A percentile compares a stretch with the other conserved stretches of the same genome.
Evolutionary conservation across 2,329 filamentous ascomycete species (phyloP).

Genomic region (Coniochaeta sp.): DNA sequence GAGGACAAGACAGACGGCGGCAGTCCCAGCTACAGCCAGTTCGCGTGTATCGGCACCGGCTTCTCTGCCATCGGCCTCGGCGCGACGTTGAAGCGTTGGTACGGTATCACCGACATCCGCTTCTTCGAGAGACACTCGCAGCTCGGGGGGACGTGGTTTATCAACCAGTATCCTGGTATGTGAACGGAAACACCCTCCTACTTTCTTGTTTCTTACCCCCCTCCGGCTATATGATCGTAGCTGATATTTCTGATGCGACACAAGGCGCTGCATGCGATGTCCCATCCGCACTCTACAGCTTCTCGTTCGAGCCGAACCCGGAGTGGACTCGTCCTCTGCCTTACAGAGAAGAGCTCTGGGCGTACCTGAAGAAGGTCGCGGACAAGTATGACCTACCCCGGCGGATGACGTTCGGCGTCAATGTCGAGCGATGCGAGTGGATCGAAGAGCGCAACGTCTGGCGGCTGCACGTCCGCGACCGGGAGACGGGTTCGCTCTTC

Average conservation of each 20-base stretch:
- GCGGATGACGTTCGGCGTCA: constrained; percentile 29
- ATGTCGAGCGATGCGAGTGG: constrained; percentile 31
- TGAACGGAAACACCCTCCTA: background rate
- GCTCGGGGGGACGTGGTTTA: constrained; percentile 58
- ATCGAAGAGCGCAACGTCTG: constrained; percentile 24
- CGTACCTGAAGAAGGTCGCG: constrained; percentile 48
- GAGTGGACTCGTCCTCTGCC: constrained; percentile 54
- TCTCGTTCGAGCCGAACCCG: constrained; percentile 52
- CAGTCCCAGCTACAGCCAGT: constrained; percentile 23
- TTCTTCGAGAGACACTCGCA: constrained; percentile 52
- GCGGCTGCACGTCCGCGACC: constrained; percentile 21
- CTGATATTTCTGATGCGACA: background rate
- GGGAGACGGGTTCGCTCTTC: constrained; percentile 13
- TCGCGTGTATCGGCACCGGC: constrained; percentile 49
- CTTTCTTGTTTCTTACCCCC: background rate
- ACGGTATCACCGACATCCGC: constrained; percentile 50
- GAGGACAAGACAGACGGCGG: background rate
- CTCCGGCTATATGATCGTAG: no score
- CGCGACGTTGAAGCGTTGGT: constrained; percentile 47
- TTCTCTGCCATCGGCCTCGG: constrained; percentile 56
- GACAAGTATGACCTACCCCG: constrained; percentile 30
- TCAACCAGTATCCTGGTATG: constrained; percentile 49
- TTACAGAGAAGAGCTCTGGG: constrained; percentile 44
- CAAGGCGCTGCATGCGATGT: constrained; percentile 44
- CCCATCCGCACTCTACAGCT: constrained; percentile 53